Evolutionary conservation across 2,329 filamentous ascomycete genomes (phyloP).

Genomic region (Amauroascus verrucosus): DNA sequence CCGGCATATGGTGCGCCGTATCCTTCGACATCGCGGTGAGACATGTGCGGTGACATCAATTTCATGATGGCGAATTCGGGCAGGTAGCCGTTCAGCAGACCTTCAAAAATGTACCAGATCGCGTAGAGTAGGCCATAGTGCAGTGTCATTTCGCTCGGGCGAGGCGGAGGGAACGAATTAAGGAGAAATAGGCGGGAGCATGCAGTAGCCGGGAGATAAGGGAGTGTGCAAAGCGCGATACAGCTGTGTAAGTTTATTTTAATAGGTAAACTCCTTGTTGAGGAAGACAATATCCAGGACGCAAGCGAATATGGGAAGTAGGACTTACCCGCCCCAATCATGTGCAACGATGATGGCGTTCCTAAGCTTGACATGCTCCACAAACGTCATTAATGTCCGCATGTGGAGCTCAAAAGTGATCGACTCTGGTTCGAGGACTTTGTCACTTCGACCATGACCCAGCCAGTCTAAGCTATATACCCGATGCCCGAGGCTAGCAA

Average conservation of each 20-base stretch:
- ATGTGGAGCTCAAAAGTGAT: background rate
- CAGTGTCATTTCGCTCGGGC: background rate
- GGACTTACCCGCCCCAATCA: constrained; percentile 1
- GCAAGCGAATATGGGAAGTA: background rate
- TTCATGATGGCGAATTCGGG: too few species aligned
- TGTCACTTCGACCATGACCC: constrained; percentile 1
- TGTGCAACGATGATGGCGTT: background rate
- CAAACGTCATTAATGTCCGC: constrained; percentile 1
- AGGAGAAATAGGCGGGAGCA: background rate
- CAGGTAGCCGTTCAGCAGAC: too few species aligned
- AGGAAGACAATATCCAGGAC: background rate
- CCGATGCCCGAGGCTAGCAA: background rate
- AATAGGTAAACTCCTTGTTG: background rate
- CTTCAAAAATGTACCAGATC: background rate
- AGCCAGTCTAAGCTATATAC: background rate
- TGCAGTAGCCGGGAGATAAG: background rate
- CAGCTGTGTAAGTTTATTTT: background rate
- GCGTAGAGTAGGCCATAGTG: background rate
- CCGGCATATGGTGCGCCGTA: too few species aligned
- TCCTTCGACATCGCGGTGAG: too few species aligned
- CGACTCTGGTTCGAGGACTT: background rate
- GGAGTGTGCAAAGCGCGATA: constrained; percentile 1
- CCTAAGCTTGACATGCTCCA: background rate
- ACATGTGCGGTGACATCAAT: too few species aligned
- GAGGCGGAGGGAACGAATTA: background rate